Conservation (phyloP, 2,329 filamentous ascomycete genomes). For the Geosmithia morbida region DNA sequence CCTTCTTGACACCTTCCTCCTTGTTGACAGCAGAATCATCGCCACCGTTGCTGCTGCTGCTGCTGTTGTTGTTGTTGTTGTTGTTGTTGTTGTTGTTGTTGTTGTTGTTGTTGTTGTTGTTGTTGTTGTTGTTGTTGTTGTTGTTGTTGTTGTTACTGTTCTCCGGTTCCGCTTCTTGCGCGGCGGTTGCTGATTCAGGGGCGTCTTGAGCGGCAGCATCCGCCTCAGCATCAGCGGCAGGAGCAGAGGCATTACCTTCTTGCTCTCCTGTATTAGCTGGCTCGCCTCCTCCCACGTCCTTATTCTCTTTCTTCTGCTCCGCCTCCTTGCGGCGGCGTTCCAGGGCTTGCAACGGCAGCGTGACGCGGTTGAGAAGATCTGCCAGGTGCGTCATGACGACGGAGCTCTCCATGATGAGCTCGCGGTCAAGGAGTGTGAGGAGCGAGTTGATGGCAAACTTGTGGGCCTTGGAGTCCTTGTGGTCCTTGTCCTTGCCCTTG, state of each 20-base stretch:
- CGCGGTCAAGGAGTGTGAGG: slow-evolving; percentile 77
- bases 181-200: neutral
- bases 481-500: slow-evolving; percentile 46
- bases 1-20: neutral
- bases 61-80: slow-evolving; percentile 6
- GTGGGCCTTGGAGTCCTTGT: slow-evolving; percentile 55
- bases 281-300: slow-evolving; percentile 2
- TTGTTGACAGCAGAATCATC: slow-evolving; percentile 10
- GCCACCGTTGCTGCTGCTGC: too few species aligned
- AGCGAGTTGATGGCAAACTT: slow-evolving; percentile 90
- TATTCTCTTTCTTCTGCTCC: slow-evolving; percentile 28
- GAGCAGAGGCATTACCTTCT: slow-evolving; percentile 9
- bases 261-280: neutral
- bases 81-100: slow-evolving; percentile 6
- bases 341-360: slow-evolving; percentile 66
- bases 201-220: neutral
- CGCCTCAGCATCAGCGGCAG: slow-evolving; percentile 7
- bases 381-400: slow-evolving; percentile 90
- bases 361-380: slow-evolving; percentile 75
- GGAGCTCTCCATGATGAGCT: slow-evolving; percentile 93
- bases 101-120: slow-evolving; percentile 6
- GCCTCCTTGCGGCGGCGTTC: slow-evolving; percentile 73
- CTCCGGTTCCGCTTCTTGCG: slow-evolving; percentile 6
- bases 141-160: slow-evolving; percentile 6
- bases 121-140: slow-evolving; percentile 6